Conservation (phyloP, 2,329 filamentous ascomycete species). For the Thielaviopsis ethacetica region DNA sequence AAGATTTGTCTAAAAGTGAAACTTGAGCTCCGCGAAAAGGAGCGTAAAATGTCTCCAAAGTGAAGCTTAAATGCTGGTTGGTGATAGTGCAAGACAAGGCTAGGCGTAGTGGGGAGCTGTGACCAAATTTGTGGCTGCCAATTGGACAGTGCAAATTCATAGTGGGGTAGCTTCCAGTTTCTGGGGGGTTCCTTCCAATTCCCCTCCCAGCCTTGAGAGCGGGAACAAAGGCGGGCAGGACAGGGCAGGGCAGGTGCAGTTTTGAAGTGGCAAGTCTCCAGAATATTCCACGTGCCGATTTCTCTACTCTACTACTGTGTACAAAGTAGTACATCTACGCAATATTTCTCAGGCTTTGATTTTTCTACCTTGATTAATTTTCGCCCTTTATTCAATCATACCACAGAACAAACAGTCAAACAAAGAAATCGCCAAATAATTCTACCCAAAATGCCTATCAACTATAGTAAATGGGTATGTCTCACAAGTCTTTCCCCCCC, state of each 20-base stretch:
- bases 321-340: no score
- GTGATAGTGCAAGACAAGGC: slow-evolving; percentile 2
- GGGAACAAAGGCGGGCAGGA: no score
- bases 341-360: neutral
- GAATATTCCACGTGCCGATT: neutral
- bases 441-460: slow-evolving; percentile 30
- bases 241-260: neutral
- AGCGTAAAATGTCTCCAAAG: neutral
- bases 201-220: neutral
- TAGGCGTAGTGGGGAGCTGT: neutral
- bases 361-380: neutral
- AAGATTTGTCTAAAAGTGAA: no score
- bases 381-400: neutral
- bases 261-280: neutral
- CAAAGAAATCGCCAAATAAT: slow-evolving; percentile 11
- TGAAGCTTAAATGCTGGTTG: neutral
- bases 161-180: neutral
- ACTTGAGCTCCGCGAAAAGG: no score
- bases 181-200: slow-evolving; percentile 7
- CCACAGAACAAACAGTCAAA: no score
- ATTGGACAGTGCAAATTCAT: neutral
- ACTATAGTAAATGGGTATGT: slow-evolving; percentile 54
- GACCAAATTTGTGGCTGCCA: neutral
- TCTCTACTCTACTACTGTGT: no score
- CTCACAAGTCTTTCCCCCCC: neutral